Percentiles rank a stretch among this genome's conserved stretches.
phyloP scores from a whole-genome alignment of 129 eudicot species.

The Chrysanthemum seticuspe region DNA sequence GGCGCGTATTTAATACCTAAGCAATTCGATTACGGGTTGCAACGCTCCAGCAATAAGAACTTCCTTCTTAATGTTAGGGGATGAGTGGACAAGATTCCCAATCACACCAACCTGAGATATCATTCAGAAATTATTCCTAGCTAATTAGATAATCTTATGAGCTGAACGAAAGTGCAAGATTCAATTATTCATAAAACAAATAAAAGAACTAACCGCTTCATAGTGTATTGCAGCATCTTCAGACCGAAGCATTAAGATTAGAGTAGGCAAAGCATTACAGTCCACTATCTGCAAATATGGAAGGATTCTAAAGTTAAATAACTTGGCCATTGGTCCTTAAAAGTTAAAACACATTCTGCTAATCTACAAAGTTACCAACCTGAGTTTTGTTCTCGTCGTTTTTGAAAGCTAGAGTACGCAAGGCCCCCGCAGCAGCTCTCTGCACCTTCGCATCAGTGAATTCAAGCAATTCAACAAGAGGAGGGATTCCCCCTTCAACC shows the following conservation, averaged over 20 bases:
- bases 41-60: constrained; percentile 68
- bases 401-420: constrained; percentile 84
- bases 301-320: constrained; percentile 4
- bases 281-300: constrained; percentile 74
- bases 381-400: constrained; percentile 87
- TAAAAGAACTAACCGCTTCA: constrained; percentile 65
- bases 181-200: constrained; percentile 13
- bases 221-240: constrained; percentile 88
- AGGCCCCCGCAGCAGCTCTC: constrained; percentile 90
- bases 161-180: constrained; percentile 11
- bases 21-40: constrained; percentile 64
- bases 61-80: constrained; percentile 61
- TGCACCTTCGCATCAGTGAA: constrained; percentile 79
- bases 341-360: neutral
- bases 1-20: constrained; percentile 36
- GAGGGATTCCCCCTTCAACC: constrained; percentile 92
- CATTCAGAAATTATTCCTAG: constrained; percentile 22
- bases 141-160: constrained; percentile 18
- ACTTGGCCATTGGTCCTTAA: neutral
- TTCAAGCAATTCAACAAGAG: constrained; percentile 87
- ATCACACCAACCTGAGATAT: constrained; percentile 61
- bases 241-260: constrained; percentile 84
- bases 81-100: constrained; percentile 66
- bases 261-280: constrained; percentile 86
- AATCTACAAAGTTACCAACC: constrained; percentile 39